Base-by-base conservation (phyloP, 805 yeast genomes). In the Torulaspora franciscae region DNA sequence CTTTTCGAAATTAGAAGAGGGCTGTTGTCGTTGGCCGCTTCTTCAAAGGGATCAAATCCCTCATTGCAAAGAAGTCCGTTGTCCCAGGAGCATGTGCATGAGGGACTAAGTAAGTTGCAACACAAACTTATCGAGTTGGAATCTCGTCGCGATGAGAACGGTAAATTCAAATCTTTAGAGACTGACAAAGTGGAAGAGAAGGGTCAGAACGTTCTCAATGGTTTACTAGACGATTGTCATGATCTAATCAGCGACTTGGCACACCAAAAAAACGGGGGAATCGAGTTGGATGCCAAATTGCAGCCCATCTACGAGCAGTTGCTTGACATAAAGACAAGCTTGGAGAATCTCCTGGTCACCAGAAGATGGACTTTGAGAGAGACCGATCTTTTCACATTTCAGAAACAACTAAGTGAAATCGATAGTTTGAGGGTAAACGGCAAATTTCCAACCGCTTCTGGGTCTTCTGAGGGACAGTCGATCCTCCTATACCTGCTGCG, bases 321-420 rank as follows among this genome's bases (percentile, higher is more conserved):
- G 52, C 69, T 77, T 25, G 77, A 75, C 36, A 73, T 88, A 54
- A 86, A 88, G 62, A 73, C 79, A 19, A 81, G 82, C 14, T 73
- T 93, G 49, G 96, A 87, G 55, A 87, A 86, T 54, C 70, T 93
- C 50, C 73, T 91, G 56, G 80, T 93, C 36, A 93, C 99, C 2
- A 81, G 96, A 66, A 78, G 99, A 64, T 93, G 99, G 99, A 91
- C 98, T 2, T 72, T 93, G 69, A 79, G 99, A 59, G 96, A 90
- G 59, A 93, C 99, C 0, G 99, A 93, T 67, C 73, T 93, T 49
- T 93, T 85, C 68, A 74, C 76, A 39, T 90, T 85, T 62, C 95
- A 89, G 66, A 80, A 82, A 58, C 73, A 74, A 50, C 71, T 93
- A 50, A 81, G 79, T 57, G 76, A 72, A 46, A 81, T 93, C 49